Base-by-base conservation (phyloP, 2,329 filamentous ascomycete species). In the Leptodontidium sp. region DNA sequence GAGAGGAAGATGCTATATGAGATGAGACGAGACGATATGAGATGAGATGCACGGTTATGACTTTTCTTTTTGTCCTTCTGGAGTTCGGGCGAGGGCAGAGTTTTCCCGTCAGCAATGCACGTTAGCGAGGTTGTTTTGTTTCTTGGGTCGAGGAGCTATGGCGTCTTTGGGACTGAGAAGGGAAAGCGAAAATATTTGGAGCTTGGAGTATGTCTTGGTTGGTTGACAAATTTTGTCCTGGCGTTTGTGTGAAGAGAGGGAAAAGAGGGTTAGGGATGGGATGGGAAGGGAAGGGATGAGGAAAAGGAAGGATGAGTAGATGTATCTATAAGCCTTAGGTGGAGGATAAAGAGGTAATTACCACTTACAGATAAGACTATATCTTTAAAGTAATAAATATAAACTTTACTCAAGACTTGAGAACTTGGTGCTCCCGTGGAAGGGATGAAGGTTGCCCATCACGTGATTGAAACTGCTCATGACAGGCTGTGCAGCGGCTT, bases 181-280 rank as follows among this genome's bases (percentile, higher is more conserved):
- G 53, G 53, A 40, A n/a, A 6, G 29, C 11, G 35, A 43, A 43
- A 59, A 26, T 17, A 59, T 17, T 26, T 40, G 38, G 55, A 24
- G n/a, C n/a, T 59, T 40, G 55, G 55, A 59, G 55, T 59, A 43
- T 43, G 29, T 59, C n/a, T 40, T 40, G 55, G 15, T 55, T n/a
- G 52, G 52, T 6, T 35, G 26, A 24, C 29, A 55, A 2, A 9
- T 17, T 15, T 29, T 26, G 15, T 9, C 26, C 6, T 17, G 32
- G 55, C 32, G 55, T 58, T 58, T 15, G 32, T 17, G 8, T 38
- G 17, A 24, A 24, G 32, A 38, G 53, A 58, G 32, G 32, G 17
- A 58, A 15, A 24, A 47, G 26, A 35, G 21, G 40, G 50, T 29
- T 32, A 17, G 17, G 32, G n/a, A 40, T 24, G 40, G 32, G 32